Conservation (phyloP, 345 rosid species). For the Rhodomyrtus tomentosa region DNA sequence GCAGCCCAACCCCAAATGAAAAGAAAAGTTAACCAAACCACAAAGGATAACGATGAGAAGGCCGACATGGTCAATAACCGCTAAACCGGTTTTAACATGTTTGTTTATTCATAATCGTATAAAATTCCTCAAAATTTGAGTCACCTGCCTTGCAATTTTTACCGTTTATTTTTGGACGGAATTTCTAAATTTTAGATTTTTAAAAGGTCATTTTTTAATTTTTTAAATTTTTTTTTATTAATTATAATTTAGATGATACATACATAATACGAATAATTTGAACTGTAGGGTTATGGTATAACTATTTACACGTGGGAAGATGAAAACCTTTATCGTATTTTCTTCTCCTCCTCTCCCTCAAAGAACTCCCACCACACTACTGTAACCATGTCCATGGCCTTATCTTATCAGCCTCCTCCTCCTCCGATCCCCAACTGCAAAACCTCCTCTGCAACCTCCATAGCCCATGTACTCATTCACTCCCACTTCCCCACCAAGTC, state of each 20-base stretch:
- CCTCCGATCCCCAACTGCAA: neutral
- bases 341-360: neutral
- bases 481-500: slow-evolving; percentile 3
- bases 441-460: neutral
- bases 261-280: no score
- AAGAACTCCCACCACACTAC: neutral
- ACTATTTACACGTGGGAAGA: no score
- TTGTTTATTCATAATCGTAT: no score
- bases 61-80: neutral
- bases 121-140: no score
- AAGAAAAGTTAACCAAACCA: neutral
- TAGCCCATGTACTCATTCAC: neutral
- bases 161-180: no score
- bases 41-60: neutral
- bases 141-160: no score
- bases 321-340: neutral
- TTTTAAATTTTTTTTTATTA: no score
- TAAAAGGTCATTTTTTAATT: no score
- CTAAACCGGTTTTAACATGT: neutral
- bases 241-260: no score
- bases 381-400: slow-evolving; percentile 5
- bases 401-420: slow-evolving; percentile 5
- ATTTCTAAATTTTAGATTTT: no score
- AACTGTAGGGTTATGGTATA: no score
- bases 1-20: neutral